These are phyloP conservation scores for Cyclotella cryptica DNA, from an alignment of 108 stramenopile species.

Conservation along the genomic window DNA sequence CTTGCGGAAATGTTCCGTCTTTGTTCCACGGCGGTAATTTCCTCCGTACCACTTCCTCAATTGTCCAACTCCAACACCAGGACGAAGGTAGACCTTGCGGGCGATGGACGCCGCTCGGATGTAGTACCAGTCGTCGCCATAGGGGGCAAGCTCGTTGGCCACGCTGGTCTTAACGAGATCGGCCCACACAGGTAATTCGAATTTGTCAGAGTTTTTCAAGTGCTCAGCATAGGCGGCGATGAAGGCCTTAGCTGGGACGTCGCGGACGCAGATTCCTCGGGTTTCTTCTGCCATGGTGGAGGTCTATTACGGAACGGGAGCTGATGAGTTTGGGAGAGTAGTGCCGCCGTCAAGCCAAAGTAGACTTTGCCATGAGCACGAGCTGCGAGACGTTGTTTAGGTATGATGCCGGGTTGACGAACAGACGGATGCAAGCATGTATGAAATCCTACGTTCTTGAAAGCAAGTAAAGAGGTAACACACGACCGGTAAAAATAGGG, in stretches of 20 bases:
- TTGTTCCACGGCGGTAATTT: constrained; percentile 86
- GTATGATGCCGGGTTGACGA: too few species aligned
- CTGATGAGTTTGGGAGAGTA: neutral
- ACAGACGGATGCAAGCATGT: too few species aligned
- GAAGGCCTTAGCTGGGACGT: constrained; percentile 90
- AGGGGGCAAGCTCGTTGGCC: constrained; percentile 99
- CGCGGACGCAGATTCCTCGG: constrained; percentile 91
- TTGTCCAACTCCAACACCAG: constrained; percentile 96
- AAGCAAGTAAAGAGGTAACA: too few species aligned
- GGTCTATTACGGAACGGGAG: constrained; percentile 6
- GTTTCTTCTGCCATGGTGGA: constrained; percentile 78
- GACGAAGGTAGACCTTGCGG: constrained; percentile 98
- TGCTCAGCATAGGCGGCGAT: constrained; percentile 97
- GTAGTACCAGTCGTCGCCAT: constrained; percentile 99
- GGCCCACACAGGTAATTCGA: constrained; percentile 97
- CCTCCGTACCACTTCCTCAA: constrained; percentile 98
- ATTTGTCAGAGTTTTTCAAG: constrained; percentile 98
- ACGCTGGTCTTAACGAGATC: constrained; percentile 98
- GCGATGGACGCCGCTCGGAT: constrained; percentile 98
- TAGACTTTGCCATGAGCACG: too few species aligned
- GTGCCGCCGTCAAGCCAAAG: neutral
- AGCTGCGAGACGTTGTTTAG: too few species aligned
- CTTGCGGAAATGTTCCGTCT: constrained; percentile 95
- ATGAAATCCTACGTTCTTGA: too few species aligned
- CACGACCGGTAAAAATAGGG: too few species aligned